Evolutionary conservation across 371 early-diverging fungal species (phyloP), one percentile per base, ranked within the genome.

Genomic region (Rhizopus sp.): DNA sequence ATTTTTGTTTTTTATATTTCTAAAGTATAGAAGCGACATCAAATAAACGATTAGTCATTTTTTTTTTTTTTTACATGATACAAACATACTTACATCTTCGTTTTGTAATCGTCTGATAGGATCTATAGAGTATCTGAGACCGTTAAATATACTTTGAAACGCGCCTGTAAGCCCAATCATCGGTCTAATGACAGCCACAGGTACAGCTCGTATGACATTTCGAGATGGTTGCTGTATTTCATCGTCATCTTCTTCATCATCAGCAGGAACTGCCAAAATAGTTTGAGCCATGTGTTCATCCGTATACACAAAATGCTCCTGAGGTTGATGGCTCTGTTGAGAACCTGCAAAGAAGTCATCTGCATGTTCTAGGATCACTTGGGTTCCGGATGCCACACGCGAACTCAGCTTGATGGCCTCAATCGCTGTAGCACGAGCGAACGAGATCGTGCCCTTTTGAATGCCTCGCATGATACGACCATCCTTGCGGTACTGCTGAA

Each of bases 131-230:
- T 93, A 96, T 50, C 92, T 86, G 53, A 97, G 56, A 1, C 98
- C 98, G 35, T 96, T 80, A 48, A 98, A 78, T 9, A 96, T 88
- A 70, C 96, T 94, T 9, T 93, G 90, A 12, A 97, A 88, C 0
- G 96, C 96, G 42, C 95, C 95, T 0, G 96, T 90, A 0, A 94
- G 87, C 0, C 98, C 97, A 64, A 97, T 94, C 90, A 96, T 93
- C 0, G 98, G 97, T 66, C 90, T 90, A 32, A 98, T 78, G n/a
- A 96, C 90, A 1, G 95, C 95, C 5, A 93, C 88, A 0, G 97
- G 97, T 13, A 97, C 94, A 6, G 97, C 95, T 10, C 89, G 81
- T 38, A 94, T 88, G 4, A 94, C 93, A 0, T 88, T 13, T 82
- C 75, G 2, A 87, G 86, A 66, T 81, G 68, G 44, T 41, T 44